phyloP scores from a whole-genome alignment of 1,284 basidiomycete genomes.

The Malassezia japonica region DNA sequence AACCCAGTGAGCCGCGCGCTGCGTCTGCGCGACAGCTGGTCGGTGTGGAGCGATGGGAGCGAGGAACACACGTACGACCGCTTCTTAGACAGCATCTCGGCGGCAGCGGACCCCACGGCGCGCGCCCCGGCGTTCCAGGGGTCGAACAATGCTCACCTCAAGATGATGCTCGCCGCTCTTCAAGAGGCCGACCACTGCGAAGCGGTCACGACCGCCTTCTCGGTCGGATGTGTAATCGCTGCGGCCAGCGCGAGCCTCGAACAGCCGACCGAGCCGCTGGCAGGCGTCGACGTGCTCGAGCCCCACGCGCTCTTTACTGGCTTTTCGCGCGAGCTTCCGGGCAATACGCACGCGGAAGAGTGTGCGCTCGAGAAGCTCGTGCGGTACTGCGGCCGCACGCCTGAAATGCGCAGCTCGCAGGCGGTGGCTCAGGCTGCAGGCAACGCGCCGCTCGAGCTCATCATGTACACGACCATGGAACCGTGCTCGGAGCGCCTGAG shows the following conservation, averaged over 20 bases:
- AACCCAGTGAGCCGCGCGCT: slow-evolving; percentile 53
- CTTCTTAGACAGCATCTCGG: slow-evolving; percentile 53
- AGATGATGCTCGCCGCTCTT: slow-evolving; percentile 61
- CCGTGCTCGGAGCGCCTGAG: slow-evolving; percentile 86
- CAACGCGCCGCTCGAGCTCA: slow-evolving; percentile 50
- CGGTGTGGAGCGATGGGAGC: slow-evolving; percentile 63
- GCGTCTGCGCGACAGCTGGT: slow-evolving; percentile 69
- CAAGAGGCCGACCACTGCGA: slow-evolving; percentile 63
- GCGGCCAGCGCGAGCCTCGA: slow-evolving; percentile 23
- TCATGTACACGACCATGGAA: slow-evolving; percentile 92
- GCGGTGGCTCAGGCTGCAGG: background rate
- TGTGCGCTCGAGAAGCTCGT: slow-evolving; percentile 73
- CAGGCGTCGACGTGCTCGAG: background rate
- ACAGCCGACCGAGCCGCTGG: background rate
- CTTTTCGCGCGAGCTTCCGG: slow-evolving; percentile 76
- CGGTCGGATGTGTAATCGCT: slow-evolving; percentile 80
- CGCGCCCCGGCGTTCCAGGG: slow-evolving; percentile 15
- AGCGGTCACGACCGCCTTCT: slow-evolving; percentile 74
- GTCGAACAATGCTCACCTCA: slow-evolving; percentile 19
- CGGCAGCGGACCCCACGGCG: slow-evolving; percentile 13
- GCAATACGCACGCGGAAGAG: slow-evolving; percentile 96
- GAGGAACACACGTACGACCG: slow-evolving; percentile 58
- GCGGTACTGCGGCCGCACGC: slow-evolving; percentile 22
- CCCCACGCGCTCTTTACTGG: slow-evolving; percentile 61
- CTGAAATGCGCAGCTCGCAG: background rate